Conservation (phyloP, 805 yeast genomes). For the Pichia phayaonensis region DNA sequence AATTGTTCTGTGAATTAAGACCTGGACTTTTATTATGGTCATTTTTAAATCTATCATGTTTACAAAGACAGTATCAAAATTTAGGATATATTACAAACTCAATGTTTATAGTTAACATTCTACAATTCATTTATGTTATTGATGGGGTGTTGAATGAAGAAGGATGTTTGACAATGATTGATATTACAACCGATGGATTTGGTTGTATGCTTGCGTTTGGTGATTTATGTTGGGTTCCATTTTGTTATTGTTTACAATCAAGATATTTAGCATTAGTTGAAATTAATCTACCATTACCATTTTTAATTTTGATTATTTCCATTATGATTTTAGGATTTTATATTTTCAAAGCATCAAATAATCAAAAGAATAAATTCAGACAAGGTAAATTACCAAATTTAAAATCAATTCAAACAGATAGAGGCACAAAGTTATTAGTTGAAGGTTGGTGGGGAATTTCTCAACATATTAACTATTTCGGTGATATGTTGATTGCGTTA, state of each 20-base stretch:
- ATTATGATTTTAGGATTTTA: slow-evolving; percentile 56
- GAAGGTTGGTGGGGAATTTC: slow-evolving; percentile 97
- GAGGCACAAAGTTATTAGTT: slow-evolving; percentile 71
- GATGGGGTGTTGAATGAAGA: slow-evolving; percentile 92
- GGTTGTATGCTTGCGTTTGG: slow-evolving; percentile 97
- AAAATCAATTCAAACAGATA: slow-evolving; percentile 60
- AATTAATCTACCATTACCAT: slow-evolving; percentile 41
- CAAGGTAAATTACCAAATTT: slow-evolving; percentile 65
- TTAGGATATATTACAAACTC: slow-evolving; percentile 53
- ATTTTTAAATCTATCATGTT: slow-evolving; percentile 65
- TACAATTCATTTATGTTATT: slow-evolving; percentile 77
- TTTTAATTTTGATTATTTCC: slow-evolving; percentile 33
- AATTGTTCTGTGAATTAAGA: slow-evolving; percentile 85
- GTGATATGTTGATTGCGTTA: slow-evolving; percentile 89
- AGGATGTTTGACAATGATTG: slow-evolving; percentile 91
- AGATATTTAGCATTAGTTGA: slow-evolving; percentile 68
- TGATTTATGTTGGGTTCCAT: slow-evolving; percentile 87
- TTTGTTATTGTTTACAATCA: slow-evolving; percentile 80
- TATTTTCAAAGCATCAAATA: slow-evolving; percentile 78
- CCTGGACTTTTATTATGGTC: slow-evolving; percentile 92
- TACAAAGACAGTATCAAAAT: slow-evolving; percentile 69
- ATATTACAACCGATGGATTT: slow-evolving; percentile 91
- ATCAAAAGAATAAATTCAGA: slow-evolving; percentile 78
- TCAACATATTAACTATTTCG: slow-evolving; percentile 91
- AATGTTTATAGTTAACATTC: slow-evolving; percentile 52